Percentiles rank a stretch among this genome's conserved stretches.
phyloP scores from a whole-genome alignment of 306 rosid genomes.

The Cucumis hystrix region DNA sequence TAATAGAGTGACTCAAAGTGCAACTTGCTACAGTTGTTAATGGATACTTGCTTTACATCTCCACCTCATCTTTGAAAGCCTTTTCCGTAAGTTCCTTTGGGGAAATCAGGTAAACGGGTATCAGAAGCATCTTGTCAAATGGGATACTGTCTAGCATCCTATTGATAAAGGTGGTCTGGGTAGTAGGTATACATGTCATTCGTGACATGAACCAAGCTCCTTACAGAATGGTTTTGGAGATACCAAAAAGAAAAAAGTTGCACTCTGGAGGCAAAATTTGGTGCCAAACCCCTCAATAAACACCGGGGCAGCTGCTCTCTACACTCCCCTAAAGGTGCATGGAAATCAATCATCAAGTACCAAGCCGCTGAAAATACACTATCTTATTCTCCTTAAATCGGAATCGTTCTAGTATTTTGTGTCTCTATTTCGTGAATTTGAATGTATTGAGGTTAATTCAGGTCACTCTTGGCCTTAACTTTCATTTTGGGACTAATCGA shows the following conservation, averaged over 20 bases:
- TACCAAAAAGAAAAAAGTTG: background rate
- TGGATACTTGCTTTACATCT: background rate
- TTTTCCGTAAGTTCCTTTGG: background rate
- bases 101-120: background rate
- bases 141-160: background rate
- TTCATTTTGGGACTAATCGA: too few species aligned
- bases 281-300: too few species aligned
- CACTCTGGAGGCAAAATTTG: background rate
- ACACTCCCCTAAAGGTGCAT: too few species aligned
- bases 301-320: too few species aligned
- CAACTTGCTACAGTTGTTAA: background rate
- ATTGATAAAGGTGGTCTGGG: background rate
- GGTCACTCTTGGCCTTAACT: too few species aligned
- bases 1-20: background rate
- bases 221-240: background rate
- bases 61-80: background rate
- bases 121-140: background rate
- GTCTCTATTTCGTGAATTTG: too few species aligned
- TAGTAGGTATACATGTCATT: background rate
- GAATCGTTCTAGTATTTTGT: too few species aligned
- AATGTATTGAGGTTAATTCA: too few species aligned
- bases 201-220: background rate
- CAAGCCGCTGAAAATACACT: too few species aligned
- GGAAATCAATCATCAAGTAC: too few species aligned
- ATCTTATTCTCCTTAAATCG: too few species aligned